Base-by-base conservation (phyloP, 2,329 filamentous ascomycete species). In the Aspergillus japonicus region DNA sequence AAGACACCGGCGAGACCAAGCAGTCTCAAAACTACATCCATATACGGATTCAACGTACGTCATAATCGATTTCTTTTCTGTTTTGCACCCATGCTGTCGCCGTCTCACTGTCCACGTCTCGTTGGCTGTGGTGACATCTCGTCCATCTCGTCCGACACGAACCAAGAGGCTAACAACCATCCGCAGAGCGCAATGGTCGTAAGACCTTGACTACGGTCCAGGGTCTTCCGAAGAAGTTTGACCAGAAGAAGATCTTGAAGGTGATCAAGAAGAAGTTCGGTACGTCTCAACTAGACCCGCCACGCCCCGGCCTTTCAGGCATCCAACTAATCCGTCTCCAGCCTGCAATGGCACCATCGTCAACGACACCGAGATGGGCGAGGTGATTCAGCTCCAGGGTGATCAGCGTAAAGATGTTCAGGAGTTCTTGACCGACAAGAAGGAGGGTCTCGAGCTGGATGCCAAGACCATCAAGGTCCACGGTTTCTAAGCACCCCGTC, bases 321-420 rank as follows among this genome's bases (percentile, higher is more conserved):
- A 35, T 16, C 1, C 44, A 39, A 58, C 69, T 75, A 61, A 75
- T 63, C 16, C 54, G 12, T 5, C 19, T 44, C 6, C 64, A 91
- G 94, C 95, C 81, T 98, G 94, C 91, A 98, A 99, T 97, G 95
- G 95, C 87, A 98, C 93, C 82, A 96, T 98, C 80, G 93, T 98
- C 81, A 87, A 87, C 77, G 94, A 98, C 82, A 87, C 86, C 72
- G 92, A 96, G 82, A 96, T 97, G 91, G 94, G 94, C 78, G 93
- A 98, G 85, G 94, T 98, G 86, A 97, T 99, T 77, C 95, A 99
- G 86, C 90, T 99, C 76, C 95, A 99, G 82, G 95, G 95, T 75
- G 95, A 99, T 80, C 95, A 99, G 85, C 94, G 95, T 82, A 96
- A 96, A 83, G 92, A 96, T 87, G 91, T 97, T 78, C 91, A 96